Base-by-base conservation (phyloP, 2,329 filamentous ascomycete genomes). In the Neonectria sp. region DNA sequence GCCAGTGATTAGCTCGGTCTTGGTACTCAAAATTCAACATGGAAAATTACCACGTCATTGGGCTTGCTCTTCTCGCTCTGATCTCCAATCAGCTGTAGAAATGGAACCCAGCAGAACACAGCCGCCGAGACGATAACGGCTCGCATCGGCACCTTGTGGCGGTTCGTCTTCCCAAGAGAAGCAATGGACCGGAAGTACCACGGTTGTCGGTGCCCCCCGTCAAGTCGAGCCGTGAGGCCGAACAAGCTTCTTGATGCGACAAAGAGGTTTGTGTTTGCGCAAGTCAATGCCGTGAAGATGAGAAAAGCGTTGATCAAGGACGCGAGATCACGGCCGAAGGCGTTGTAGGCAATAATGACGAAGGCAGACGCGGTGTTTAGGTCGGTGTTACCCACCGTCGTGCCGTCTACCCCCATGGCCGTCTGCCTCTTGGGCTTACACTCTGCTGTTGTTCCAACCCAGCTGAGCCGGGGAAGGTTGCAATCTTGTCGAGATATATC, bases 261-360 rank as follows among this genome's bases (percentile, higher is more conserved):
- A 29, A 53, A 60, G 24, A 53, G 37, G 17, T 53, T 60, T 11
- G 58, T 53, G 48, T 60, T 60, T 12, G 58, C 48, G 15, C 58
- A 60, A 5, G 58, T 60, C 12, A 60, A 7, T 6, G 58, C 58
- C 35, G 58, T 60, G 13, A 60, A 60, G 17, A 60, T n/a, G 17
- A 60, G 48, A 40, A 60, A 60, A 3, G 33, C 48, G 9, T 60
- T 46, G 17, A 21, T 21, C 21, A 21, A 21, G 21, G 21, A 21
- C 21, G 21, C 21, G 21, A 21, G 21, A 21, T 21, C 21, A 21
- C 21, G 21, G 21, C 21, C 21, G 21, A 21, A 21, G 21, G 21
- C 21, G 21, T 21, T 21, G 21, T 21, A 21, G 21, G 21, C 21
- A 21, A 21, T 21, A 21, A 21, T 21, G 21, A 21, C 21, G 21